A percentile compares a stretch with the other conserved stretches of the same genome.
Conservation (phyloP, 495 filamentous ascomycete species). For the Aspergillus homomorphus region DNA sequence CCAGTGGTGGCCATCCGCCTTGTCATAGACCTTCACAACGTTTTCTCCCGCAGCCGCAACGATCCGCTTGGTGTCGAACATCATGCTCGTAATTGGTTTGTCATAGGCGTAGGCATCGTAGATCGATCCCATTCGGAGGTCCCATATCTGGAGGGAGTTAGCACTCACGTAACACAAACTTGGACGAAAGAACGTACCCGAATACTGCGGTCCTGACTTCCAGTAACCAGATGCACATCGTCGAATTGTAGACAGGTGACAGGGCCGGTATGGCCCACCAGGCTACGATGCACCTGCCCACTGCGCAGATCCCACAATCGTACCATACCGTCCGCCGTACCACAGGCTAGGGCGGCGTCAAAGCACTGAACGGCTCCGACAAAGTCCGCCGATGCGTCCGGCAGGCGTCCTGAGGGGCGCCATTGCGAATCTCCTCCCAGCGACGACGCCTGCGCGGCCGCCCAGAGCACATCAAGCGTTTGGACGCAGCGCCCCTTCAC, state of each 20-base stretch:
- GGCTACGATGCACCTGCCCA: constrained; percentile 91
- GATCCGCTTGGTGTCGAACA: constrained; percentile 91
- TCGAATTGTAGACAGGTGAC: constrained; percentile 97
- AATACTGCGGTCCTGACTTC: constrained; percentile 89
- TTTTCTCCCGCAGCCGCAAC: constrained; percentile 86
- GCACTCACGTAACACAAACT: not conserved
- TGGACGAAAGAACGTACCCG: constrained; percentile 59
- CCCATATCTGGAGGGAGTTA: constrained; percentile 76
- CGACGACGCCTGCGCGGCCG: constrained; percentile 84
- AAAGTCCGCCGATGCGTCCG: constrained; percentile 78
- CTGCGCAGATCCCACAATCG: constrained; percentile 94
- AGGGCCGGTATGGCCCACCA: constrained; percentile 94
- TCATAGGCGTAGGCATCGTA: constrained; percentile 97
- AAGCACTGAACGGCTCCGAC: constrained; percentile 95
- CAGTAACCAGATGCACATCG: constrained; percentile 91
- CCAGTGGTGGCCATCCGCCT: constrained; percentile 93
- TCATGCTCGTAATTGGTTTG: constrained; percentile 91
- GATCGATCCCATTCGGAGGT: constrained; percentile 93
- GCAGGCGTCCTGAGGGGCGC: constrained; percentile 55
- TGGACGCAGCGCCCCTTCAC: constrained; percentile 94
- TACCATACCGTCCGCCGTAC: constrained; percentile 97
- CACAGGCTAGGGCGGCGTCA: constrained; percentile 94
- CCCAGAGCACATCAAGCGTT: constrained; percentile 98
- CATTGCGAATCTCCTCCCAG: constrained; percentile 55
- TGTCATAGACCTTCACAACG: constrained; percentile 97